A percentile compares a stretch with the other conserved stretches of the same genome.
Evolutionary conservation across 768 basidiomycete species (phyloP).

Genomic region (Fomitopsis serialis): DNA sequence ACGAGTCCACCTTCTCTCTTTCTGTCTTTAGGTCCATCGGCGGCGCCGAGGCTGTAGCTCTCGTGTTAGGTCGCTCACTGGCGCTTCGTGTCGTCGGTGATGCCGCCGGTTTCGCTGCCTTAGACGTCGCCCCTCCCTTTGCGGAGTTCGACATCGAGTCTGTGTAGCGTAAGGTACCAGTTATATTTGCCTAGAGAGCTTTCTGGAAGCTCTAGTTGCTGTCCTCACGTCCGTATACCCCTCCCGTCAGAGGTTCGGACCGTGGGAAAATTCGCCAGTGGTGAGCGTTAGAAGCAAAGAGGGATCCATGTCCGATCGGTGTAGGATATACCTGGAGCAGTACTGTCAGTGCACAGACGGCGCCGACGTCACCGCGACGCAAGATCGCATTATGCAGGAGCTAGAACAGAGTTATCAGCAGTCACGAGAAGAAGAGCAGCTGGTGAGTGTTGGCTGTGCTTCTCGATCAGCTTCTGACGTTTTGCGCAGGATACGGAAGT

Average conservation of each 20-base stretch:
- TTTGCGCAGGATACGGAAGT: conserved; percentile 28
- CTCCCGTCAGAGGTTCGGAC: background rate
- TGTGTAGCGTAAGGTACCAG: background rate
- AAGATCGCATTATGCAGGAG: conserved; percentile 66
- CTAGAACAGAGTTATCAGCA: conserved; percentile 57
- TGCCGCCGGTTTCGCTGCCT: too few species aligned
- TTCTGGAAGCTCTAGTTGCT: background rate
- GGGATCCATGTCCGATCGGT: too few species aligned
- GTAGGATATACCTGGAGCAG: conserved; percentile 44
- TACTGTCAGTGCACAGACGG: conserved; percentile 71
- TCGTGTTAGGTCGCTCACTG: too few species aligned
- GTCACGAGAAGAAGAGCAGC: conserved; percentile 39
- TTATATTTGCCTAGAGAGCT: background rate
- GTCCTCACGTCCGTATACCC: background rate
- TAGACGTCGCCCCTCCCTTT: too few species aligned
- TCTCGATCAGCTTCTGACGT: background rate
- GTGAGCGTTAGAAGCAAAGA: conserved; percentile 2
- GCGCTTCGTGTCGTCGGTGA: too few species aligned
- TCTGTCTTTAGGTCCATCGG: background rate
- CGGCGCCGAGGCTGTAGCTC: too few species aligned
- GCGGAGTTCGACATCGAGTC: too few species aligned
- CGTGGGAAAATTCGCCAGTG: conserved; percentile 3
- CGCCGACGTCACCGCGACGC: conserved; percentile 51
- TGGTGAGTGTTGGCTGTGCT: conserved; percentile 30
- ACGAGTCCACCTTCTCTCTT: background rate